Evolutionary conservation across 352 stramenopile species (phyloP), one percentile per base, ranked within the genome.

Genomic region (Globisporangium iwayamae): DNA sequence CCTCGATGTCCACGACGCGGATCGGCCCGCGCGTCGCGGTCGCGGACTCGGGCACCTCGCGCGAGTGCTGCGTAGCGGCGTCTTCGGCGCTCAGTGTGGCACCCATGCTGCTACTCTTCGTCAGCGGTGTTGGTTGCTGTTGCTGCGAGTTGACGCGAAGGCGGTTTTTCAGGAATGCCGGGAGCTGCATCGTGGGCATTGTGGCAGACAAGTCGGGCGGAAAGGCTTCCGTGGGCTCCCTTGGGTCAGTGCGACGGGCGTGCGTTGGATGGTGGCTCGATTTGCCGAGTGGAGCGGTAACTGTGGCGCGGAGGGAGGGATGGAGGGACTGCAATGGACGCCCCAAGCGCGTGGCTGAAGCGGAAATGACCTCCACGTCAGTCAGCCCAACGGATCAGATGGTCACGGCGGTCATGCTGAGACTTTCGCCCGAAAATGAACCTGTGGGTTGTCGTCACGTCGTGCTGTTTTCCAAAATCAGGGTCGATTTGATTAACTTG

Each of bases 1-100:
- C 64, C 56, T 64, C 30, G 18, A 70, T 60, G 63, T 60, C 60
- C 18, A 67, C 68, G 3, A 67, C 62, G 22, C 64, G 71, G 20
- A 64, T 64, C 34, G 68, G 34, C 41, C 65, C 73, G n/a, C 68
- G 71, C 11, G 61, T 70, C 22, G 36, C 22, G 34, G 46, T 43
- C 9, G 34, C 38, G 13, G 65, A 57, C 16, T 65, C 2, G 39
- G 63, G 63, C 55, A 73, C 56, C 38, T 38, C 62, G 2, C 59
- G 72, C 55, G 50, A 54, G 18, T 67, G 55, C 36, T 36, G 51
- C 51, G 48, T 53, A 6, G 20, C 39, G 28, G 22, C 50, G 2
- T 68, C 38, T 10, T 56, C 50, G 50, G 50, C 28, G 22, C 50
- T 56, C 50, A 39, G 50, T 56, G 25, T 28, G 50, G 50, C 50